phyloP scores from a whole-genome alignment of 2,329 filamentous ascomycete species.

The Scytalidium sp. region DNA sequence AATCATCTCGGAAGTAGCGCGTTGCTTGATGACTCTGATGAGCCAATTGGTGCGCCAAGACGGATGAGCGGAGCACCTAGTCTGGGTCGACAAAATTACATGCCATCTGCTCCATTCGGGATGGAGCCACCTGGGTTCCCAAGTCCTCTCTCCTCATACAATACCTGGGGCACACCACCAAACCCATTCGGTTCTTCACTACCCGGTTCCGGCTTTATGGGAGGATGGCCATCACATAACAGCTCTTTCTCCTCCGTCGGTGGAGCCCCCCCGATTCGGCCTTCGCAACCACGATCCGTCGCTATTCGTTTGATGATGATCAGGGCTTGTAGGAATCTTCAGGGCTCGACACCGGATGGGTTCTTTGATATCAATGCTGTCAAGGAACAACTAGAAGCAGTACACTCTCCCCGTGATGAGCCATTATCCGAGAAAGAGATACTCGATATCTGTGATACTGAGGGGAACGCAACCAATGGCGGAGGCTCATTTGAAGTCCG shows the following conservation, averaged over 20 bases:
- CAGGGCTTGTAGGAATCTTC: conserved; percentile 68
- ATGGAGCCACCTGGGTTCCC: conserved; percentile 25
- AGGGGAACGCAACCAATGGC: conserved; percentile 81
- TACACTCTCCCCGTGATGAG: conserved; percentile 47
- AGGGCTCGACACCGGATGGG: conserved; percentile 48
- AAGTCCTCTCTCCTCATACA: conserved; percentile 23
- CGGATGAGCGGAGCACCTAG: conserved; percentile 27
- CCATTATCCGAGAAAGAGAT: conserved; percentile 62
- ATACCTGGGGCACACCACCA: conserved; percentile 29
- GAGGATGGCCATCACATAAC: conserved; percentile 23
- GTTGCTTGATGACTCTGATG: conserved; percentile 73
- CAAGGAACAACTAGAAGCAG: conserved; percentile 59
- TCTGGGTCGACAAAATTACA: conserved; percentile 23
- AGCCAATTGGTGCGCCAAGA: conserved; percentile 38
- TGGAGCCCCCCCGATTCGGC: conserved; percentile 34
- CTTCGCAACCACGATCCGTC: conserved; percentile 61
- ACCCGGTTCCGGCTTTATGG: conserved; percentile 26
- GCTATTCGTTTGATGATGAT: conserved; percentile 72
- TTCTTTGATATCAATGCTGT: conserved; percentile 69
- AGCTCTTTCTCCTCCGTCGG: conserved; percentile 45
- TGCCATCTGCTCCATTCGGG: conserved; percentile 23
- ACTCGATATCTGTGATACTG: conserved; percentile 79
- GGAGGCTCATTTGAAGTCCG: conserved; percentile 77
- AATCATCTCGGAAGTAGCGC: conserved; percentile 88
- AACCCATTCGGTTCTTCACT: conserved; percentile 28